These are phyloP conservation scores for Phytophthora cajani DNA, from an alignment of 352 stramenopile genomes.

Conservation along the genomic window DNA sequence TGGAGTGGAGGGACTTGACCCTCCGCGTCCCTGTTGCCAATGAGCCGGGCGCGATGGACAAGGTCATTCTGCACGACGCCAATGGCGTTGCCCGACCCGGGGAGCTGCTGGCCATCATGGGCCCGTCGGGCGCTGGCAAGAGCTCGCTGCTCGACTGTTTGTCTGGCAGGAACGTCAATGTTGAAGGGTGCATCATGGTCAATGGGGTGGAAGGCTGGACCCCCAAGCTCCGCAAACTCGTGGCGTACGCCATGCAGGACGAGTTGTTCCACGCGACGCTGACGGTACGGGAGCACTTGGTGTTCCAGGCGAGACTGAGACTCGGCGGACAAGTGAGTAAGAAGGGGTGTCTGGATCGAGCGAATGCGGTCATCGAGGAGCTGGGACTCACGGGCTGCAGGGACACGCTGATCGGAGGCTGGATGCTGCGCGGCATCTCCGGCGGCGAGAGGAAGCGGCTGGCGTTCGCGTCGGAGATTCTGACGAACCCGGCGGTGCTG, in stretches of 20 bases:
- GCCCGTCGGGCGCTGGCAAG: conserved; percentile 80
- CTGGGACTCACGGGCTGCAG: conserved; percentile 45
- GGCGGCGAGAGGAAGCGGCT: conserved; percentile 84
- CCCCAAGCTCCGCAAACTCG: conserved; percentile 18
- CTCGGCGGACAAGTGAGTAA: conserved; percentile 46
- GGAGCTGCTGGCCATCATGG: conserved; percentile 66
- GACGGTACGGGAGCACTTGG: conserved; percentile 86
- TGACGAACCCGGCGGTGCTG: conserved; percentile 73
- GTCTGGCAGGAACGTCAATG: conserved; percentile 83
- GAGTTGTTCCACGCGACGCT: conserved; percentile 89
- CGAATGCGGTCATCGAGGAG: conserved; percentile 54
- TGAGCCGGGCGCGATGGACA: conserved; percentile 34
- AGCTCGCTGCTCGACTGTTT: conserved; percentile 93
- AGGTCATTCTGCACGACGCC: conserved; percentile 59
- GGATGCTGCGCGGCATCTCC: conserved; percentile 61
- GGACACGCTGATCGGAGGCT: conserved; percentile 60
- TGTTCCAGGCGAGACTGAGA: conserved; percentile 80
- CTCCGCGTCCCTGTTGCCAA: conserved; percentile 23
- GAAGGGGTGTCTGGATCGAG: conserved; percentile 26
- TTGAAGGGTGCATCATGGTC: conserved; percentile 59
- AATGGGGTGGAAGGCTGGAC: conserved; percentile 56
- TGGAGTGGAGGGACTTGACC: conserved; percentile 50
- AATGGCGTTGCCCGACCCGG: conserved; percentile 50
- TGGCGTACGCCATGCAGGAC: conserved; percentile 86
- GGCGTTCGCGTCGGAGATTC: conserved; percentile 77